phyloP scores from a whole-genome alignment of 1,284 basidiomycete species.

The Veloboletus limbatus region DNA sequence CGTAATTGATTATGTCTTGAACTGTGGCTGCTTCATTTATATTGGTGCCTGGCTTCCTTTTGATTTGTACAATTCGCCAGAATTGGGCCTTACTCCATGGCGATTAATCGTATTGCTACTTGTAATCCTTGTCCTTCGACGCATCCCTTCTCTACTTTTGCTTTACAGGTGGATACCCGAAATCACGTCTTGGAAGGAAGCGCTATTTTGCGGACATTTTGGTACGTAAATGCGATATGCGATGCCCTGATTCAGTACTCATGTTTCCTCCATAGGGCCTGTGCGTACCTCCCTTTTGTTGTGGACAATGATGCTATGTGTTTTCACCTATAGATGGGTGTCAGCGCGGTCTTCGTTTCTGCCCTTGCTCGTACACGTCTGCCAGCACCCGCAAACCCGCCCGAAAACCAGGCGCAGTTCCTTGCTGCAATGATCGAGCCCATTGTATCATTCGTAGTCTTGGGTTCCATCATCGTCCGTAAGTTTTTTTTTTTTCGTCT shows the following conservation, averaged over 20 bases:
- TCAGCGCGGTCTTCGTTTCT: conserved; percentile 84
- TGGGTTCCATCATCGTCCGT: conserved; percentile 82
- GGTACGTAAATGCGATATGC: conserved; percentile 40
- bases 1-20: conserved; percentile 84
- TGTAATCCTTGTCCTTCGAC: conserved; percentile 64
- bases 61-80: conserved; percentile 56
- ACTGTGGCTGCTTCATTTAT: conserved; percentile 86
- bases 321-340: conserved; percentile 56
- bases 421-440: conserved; percentile 72
- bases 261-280: conserved; percentile 42
- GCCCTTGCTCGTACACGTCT: conserved; percentile 71
- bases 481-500: conserved; percentile 29
- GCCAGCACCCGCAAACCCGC: conserved; percentile 55
- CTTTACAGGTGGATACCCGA: conserved; percentile 85
- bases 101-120: conserved; percentile 69
- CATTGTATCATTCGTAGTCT: conserved; percentile 80
- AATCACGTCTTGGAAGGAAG: conserved; percentile 74
- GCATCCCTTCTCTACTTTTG: conserved; percentile 72
- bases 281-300: conserved; percentile 37
- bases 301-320: neutral
- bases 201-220: conserved; percentile 86
- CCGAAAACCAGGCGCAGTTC: conserved; percentile 64
- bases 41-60: conserved; percentile 91
- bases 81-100: conserved; percentile 71
- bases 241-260: conserved; percentile 4